These are phyloP conservation scores for Colletotrichum kahawae DNA, from an alignment of 2,329 filamentous ascomycete genomes.

Conservation along the genomic window DNA sequence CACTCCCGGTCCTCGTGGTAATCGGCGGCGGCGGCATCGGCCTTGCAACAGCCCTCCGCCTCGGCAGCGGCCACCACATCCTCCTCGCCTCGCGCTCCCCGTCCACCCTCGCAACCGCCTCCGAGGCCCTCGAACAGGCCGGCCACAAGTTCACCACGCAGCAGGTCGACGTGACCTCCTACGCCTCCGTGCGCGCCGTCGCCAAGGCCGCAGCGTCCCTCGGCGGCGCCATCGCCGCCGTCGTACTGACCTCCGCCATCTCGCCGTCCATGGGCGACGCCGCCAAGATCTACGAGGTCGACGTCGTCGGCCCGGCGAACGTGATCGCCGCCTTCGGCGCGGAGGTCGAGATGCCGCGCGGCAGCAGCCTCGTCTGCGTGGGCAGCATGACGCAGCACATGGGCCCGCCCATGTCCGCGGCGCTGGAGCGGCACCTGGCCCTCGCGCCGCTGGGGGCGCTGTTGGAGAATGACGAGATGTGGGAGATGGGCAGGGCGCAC, in stretches of 20 bases:
- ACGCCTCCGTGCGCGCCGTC: neutral
- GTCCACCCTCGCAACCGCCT: neutral
- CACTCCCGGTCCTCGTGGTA: neutral
- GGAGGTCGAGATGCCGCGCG: neutral
- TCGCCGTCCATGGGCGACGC: neutral
- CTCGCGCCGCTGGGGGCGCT: neutral
- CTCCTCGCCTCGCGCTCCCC: neutral
- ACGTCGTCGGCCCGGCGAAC: neutral
- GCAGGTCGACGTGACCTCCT: neutral
- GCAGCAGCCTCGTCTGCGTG: neutral
- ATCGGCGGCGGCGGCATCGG: constrained; percentile 11
- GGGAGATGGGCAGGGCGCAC: neutral
- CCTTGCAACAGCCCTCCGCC: neutral
- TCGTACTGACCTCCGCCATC: neutral
- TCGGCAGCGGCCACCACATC: neutral
- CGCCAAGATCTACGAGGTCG: neutral
- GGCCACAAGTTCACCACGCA: neutral
- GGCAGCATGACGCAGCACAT: neutral
- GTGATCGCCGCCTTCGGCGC: neutral
- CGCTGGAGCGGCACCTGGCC: neutral
- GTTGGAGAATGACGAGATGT: neutral
- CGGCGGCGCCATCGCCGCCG: neutral
- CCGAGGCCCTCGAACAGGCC: neutral
- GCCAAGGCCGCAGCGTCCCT: neutral
- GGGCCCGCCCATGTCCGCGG: neutral